phyloP scores from a whole-genome alignment of 1,284 basidiomycete genomes.

The Fomes fomentarius region DNA sequence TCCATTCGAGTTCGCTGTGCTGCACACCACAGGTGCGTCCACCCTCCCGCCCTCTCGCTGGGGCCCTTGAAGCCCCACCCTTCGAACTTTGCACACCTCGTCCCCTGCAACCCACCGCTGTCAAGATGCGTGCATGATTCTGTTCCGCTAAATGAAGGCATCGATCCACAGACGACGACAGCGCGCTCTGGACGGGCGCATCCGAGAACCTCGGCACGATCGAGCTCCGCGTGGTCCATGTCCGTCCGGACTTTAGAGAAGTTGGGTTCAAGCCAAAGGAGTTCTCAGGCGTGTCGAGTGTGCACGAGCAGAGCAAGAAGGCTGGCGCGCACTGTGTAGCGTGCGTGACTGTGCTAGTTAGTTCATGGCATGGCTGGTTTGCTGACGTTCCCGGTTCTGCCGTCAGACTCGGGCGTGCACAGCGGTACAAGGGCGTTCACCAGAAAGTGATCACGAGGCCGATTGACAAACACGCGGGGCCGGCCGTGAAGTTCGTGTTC shows the following conservation, averaged over 20 bases:
- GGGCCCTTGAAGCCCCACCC: no score
- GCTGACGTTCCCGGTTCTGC: not conserved
- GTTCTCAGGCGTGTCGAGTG: slow-evolving; percentile 5
- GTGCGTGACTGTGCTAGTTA: slow-evolving; percentile 17
- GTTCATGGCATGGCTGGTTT: not conserved
- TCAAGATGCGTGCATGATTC: no score
- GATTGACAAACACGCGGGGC: slow-evolving; percentile 3
- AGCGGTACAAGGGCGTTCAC: not conserved
- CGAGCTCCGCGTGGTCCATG: slow-evolving; percentile 3
- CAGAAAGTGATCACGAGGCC: not conserved
- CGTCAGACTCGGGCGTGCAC: slow-evolving; percentile 1
- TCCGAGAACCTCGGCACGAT: slow-evolving; percentile 12
- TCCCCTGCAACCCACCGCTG: no score
- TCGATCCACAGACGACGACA: slow-evolving; percentile 4
- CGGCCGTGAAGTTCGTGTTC: slow-evolving; percentile 11
- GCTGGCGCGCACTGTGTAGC: slow-evolving; percentile 24
- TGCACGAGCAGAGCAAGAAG: slow-evolving; percentile 26
- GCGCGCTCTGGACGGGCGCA: not conserved
- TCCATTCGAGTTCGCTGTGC: slow-evolving; percentile 13
- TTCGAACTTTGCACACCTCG: no score
- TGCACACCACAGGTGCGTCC: slow-evolving; percentile 8
- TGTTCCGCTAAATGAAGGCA: no score
- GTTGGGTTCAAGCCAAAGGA: not conserved
- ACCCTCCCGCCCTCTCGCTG: not conserved
- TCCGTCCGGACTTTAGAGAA: not conserved